phyloP scores from a whole-genome alignment of 1,139 yeast genomes.

The Hyphopichia burtonii region DNA sequence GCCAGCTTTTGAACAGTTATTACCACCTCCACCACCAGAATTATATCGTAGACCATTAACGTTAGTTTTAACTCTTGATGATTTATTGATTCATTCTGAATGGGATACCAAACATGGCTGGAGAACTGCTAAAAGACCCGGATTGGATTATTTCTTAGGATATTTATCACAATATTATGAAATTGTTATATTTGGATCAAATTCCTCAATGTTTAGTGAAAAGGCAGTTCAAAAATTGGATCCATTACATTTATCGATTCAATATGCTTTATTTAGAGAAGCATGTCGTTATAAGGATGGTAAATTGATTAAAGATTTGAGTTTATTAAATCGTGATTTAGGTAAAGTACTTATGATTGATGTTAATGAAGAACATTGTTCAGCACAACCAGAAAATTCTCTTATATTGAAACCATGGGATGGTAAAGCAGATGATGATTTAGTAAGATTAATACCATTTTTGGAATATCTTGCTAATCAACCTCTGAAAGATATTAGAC shows the following conservation, averaged over 20 bases:
- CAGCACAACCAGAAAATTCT: slow-evolving; percentile 91
- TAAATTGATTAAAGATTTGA: slow-evolving; percentile 78
- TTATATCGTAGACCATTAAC: slow-evolving; percentile 94
- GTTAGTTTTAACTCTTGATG: slow-evolving; percentile 84
- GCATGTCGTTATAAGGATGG: slow-evolving; percentile 92
- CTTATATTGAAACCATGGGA: slow-evolving; percentile 82
- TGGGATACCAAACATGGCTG: slow-evolving; percentile 95
- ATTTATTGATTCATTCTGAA: slow-evolving; percentile 82
- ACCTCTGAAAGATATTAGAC: slow-evolving; percentile 87
- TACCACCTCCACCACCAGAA: slow-evolving; percentile 86
- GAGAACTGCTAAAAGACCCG: slow-evolving; percentile 99
- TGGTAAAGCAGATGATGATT: slow-evolving; percentile 77
- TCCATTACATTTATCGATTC: slow-evolving; percentile 86
- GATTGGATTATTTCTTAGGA: slow-evolving; percentile 92
- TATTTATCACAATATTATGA: slow-evolving; percentile 95
- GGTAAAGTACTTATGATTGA: slow-evolving; percentile 80
- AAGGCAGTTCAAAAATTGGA: slow-evolving; percentile 84
- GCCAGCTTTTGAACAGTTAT: slow-evolving; percentile 87
- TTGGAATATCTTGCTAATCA: slow-evolving; percentile 94
- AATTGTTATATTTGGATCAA: slow-evolving; percentile 84
- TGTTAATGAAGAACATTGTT: slow-evolving; percentile 67
- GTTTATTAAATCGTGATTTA: slow-evolving; percentile 86
- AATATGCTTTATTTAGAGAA: slow-evolving; percentile 86
- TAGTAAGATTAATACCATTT: slow-evolving; percentile 82
- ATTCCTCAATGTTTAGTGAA: slow-evolving; percentile 84